phyloP scores from a whole-genome alignment of 495 filamentous ascomycete species.

The Hypoxylon lienhwacheense region DNA sequence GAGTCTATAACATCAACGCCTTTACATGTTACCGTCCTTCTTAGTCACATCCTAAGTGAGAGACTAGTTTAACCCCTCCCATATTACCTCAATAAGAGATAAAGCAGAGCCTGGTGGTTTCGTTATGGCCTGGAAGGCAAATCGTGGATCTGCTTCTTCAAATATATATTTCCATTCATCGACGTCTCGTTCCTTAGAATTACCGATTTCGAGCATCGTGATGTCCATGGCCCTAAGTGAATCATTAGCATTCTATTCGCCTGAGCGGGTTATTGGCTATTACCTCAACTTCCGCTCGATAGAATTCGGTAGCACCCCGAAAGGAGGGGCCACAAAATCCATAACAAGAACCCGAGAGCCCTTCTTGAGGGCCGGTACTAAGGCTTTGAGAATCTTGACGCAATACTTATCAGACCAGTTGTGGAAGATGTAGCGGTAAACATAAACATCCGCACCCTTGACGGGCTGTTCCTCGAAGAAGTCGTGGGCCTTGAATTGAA shows the following conservation, averaged over 20 bases:
- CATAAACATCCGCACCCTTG: conserved; percentile 52
- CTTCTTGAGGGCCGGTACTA: conserved; percentile 44
- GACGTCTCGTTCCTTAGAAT: conserved; percentile 30
- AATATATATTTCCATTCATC: conserved; percentile 33
- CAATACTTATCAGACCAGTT: conserved; percentile 51
- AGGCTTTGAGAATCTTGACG: conserved; percentile 43
- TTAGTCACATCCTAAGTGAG: too few relatives aligned
- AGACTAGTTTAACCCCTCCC: neutral
- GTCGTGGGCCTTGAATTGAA: conserved; percentile 50
- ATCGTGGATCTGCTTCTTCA: conserved; percentile 16
- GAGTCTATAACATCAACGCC: too few relatives aligned
- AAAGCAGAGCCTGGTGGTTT: conserved; percentile 3
- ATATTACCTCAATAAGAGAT: conserved; percentile 4
- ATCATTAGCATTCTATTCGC: neutral
- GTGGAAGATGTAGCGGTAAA: conserved; percentile 56
- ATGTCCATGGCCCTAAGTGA: conserved; percentile 25
- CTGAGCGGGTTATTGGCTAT: neutral
- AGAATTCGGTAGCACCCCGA: conserved; percentile 15
- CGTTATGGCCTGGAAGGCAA: conserved; percentile 6
- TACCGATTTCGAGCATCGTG: conserved; percentile 28
- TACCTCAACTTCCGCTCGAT: conserved; percentile 15
- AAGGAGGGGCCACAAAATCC: conserved; percentile 44
- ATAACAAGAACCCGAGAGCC: conserved; percentile 45
- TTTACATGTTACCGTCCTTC: too few relatives aligned
- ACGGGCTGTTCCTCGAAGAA: conserved; percentile 54